These are phyloP conservation scores for Geranium brycei DNA, from an alignment of 345 rosid genomes.

Conservation along the genomic window DNA sequence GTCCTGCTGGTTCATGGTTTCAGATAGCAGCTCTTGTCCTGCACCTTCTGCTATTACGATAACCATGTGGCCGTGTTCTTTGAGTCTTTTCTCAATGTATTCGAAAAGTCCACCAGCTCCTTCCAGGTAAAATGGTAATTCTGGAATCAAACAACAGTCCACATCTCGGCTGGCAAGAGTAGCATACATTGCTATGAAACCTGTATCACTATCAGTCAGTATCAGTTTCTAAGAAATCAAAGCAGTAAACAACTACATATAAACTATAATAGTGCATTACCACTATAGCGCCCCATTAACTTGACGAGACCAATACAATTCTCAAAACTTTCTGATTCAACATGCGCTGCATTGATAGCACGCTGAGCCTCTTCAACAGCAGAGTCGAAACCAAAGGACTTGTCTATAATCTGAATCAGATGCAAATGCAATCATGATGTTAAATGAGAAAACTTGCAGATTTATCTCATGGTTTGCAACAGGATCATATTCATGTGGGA, in stretches of 20 bases:
- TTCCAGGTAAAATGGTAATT: slow-evolving; percentile 38
- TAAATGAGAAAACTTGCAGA: not conserved
- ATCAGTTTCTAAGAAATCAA: not conserved
- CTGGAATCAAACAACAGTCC: slow-evolving; percentile 41
- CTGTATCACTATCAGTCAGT: slow-evolving; percentile 7
- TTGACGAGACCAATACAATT: slow-evolving; percentile 59
- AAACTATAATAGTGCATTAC: slow-evolving; percentile 10
- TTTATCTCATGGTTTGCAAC: no score
- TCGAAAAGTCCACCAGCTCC: slow-evolving; percentile 36
- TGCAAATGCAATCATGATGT: not conserved
- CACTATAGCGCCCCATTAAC: slow-evolving; percentile 51
- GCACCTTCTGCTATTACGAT: slow-evolving; percentile 41
- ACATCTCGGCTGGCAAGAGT: slow-evolving; percentile 45
- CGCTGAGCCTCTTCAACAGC: slow-evolving; percentile 63
- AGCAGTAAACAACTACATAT: no score
- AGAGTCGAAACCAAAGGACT: slow-evolving; percentile 53
- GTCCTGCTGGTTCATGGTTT: slow-evolving; percentile 24
- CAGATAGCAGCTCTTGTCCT: slow-evolving; percentile 31
- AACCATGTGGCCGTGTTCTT: slow-evolving; percentile 41
- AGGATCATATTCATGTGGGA: not conserved
- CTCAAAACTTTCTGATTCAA: slow-evolving; percentile 44
- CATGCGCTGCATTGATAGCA: slow-evolving; percentile 56
- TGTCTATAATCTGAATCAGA: slow-evolving; percentile 50
- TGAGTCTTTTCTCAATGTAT: slow-evolving; percentile 23
- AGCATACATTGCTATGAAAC: slow-evolving; percentile 37